phyloP scores from a whole-genome alignment of 2,329 filamentous ascomycete genomes.

The Aspergillus pseudoviridinutans region DNA sequence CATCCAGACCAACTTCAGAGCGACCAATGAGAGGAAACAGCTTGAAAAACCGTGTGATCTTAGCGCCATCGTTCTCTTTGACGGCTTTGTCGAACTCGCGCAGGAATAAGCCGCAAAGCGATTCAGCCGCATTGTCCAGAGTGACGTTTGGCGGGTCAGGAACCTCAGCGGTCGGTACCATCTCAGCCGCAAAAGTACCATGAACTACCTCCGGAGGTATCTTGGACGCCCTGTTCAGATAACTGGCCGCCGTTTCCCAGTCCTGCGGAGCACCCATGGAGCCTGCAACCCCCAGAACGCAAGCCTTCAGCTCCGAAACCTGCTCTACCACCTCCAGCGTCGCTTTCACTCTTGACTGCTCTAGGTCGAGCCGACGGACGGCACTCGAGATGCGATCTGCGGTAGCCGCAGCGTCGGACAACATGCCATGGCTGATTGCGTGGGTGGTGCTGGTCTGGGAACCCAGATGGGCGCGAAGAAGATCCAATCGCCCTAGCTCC shows the following conservation, averaged over 20 bases:
- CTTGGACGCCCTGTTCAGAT: conserved; percentile 76
- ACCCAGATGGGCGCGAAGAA: conserved; percentile 82
- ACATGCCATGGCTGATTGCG: conserved; percentile 83
- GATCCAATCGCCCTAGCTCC: conserved; percentile 80
- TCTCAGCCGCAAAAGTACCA: conserved; percentile 82
- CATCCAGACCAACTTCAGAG: conserved; percentile 83
- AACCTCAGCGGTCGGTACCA: conserved; percentile 93
- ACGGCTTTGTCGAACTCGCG: conserved; percentile 93
- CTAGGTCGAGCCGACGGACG: conserved; percentile 81
- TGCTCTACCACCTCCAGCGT: conserved; percentile 92
- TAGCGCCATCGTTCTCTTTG: conserved; percentile 77
- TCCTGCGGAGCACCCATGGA: conserved; percentile 98
- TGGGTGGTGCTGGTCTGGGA: conserved; percentile 81
- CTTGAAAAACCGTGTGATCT: conserved; percentile 96
- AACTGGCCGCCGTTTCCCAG: conserved; percentile 93
- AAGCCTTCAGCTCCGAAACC: conserved; percentile 94
- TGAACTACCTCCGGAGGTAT: conserved; percentile 76
- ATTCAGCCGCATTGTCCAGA: conserved; percentile 80
- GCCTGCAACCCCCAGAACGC: conserved; percentile 87
- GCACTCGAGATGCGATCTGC: conserved; percentile 80
- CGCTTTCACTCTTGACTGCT: conserved; percentile 86
- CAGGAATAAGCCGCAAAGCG: conserved; percentile 82
- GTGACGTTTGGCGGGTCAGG: conserved; percentile 87
- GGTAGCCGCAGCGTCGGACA: conserved; percentile 78
- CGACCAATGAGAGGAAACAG: conserved; percentile 90